Percentiles rank a stretch among this genome's conserved stretches.
phyloP scores from a whole-genome alignment of 192 early-diverging fungal genomes.

The Entrophospora sp. region DNA sequence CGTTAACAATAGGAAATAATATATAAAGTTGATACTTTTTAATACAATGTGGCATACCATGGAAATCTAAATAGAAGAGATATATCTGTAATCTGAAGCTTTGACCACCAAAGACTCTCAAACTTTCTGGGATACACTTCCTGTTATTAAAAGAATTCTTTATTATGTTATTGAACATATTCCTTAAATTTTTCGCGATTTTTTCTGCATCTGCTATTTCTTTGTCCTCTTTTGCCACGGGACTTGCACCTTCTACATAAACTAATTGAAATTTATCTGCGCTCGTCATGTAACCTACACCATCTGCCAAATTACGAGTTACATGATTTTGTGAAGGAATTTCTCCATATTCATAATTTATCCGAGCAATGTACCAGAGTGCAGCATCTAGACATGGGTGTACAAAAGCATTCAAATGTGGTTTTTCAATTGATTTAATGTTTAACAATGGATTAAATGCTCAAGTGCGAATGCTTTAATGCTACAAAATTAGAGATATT shows the following conservation, averaged over 20 bases:
- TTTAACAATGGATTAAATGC: not conserved
- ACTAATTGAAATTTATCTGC: constrained; percentile 4
- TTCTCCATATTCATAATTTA: not conserved
- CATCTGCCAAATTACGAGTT: not conserved
- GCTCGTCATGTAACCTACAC: not conserved
- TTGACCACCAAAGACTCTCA: not conserved
- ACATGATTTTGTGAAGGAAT: not conserved
- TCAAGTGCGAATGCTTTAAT: not conserved
- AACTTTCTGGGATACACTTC: not conserved
- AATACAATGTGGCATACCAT: too few species aligned
- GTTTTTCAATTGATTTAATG: not conserved
- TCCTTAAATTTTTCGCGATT: not conserved
- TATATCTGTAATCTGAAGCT: not conserved
- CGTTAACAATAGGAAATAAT: too few species aligned
- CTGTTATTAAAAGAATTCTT: not conserved
- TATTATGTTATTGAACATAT: not conserved
- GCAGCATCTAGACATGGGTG: not conserved
- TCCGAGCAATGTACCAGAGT: not conserved
- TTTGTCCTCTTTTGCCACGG: not conserved
- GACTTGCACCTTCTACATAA: not conserved
- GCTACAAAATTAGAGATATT: constrained; percentile 1
- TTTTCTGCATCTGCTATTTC: not conserved
- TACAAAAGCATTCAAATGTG: not conserved
- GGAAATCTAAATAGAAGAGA: not conserved
- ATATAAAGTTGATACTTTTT: too few species aligned